These are phyloP conservation scores for Fusarium liriodendri DNA, from an alignment of 2,329 filamentous ascomycete genomes.

Conservation along the genomic window DNA sequence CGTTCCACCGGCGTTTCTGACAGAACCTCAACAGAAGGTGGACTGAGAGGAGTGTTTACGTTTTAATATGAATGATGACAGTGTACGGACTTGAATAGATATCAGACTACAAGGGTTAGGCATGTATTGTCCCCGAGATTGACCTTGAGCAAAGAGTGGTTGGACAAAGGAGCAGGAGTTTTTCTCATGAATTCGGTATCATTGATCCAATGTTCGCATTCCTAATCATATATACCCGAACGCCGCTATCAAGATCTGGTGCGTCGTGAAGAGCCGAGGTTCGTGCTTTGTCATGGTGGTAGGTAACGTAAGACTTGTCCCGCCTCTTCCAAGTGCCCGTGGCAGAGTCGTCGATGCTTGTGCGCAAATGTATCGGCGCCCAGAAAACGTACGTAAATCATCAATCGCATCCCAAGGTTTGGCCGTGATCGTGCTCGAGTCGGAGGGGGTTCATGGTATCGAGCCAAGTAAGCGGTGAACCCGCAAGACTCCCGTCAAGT, in stretches of 20 bases:
- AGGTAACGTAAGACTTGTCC: conserved; percentile 4
- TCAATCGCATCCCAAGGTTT: conserved; percentile 14
- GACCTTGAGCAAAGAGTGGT: neutral
- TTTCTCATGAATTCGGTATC: conserved; percentile 31
- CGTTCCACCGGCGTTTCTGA: conserved; percentile 64
- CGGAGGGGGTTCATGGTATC: conserved; percentile 30
- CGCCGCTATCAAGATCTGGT: conserved; percentile 38
- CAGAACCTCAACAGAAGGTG: conserved; percentile 51
- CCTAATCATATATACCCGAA: conserved; percentile 41
- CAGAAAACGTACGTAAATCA: conserved; percentile 19
- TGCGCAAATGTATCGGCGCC: neutral
- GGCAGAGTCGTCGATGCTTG: neutral
- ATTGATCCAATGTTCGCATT: conserved; percentile 40
- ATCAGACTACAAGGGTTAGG: neutral
- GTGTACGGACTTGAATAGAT: neutral
- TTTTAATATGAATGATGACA: conserved; percentile 28
- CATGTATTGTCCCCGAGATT: neutral
- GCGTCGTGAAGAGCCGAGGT: conserved; percentile 12
- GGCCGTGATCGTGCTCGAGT: conserved; percentile 9
- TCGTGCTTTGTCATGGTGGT: conserved; percentile 12
- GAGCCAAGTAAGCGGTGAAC: conserved; percentile 12
- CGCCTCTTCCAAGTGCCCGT: neutral
- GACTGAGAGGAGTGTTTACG: conserved; percentile 14
- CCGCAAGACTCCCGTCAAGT: neutral
- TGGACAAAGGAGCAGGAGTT: neutral